Base-by-base conservation (phyloP, 2,329 filamentous ascomycete species). In the Harringtonia lauricola region DNA sequence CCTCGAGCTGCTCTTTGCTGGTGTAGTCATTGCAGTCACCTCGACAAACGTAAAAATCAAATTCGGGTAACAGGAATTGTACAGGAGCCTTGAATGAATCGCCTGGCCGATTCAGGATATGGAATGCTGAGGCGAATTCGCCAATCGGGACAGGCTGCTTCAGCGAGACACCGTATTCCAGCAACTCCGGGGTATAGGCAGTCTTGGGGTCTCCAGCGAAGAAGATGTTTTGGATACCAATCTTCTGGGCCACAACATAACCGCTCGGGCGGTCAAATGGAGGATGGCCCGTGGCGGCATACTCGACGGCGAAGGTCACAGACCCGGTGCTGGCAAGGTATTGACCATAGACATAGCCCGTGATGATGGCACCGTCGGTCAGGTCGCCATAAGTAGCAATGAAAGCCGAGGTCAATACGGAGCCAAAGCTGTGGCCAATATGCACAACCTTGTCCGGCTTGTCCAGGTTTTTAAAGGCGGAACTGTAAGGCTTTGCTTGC, bases 291-390 rank as follows among this genome's bases (percentile, higher is more conserved):
- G 39, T 41, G 21, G 39, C 39, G 21, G 39, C 39, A 21, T 41
- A 41, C 22, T 41, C 39, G 19, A 35, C 14, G 15, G 36, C 36
- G 18, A 44, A 39, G 19, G 28, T 34, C 4, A 44, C 42, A 6
- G 42, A 36, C n/a, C 37, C 39, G 14, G 39, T 34, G 39, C 39
- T 41, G 21, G 30, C 42, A 2, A 44, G 37, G 28, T 39, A 28
- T 19, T 39, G 26, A 30, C n/a, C 36, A 15, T 28, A 35, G 17
- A 62, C 49, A 43, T 58, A 65, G 8, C 61, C 64, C 2, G 64
- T 65, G 38, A 66, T 51, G 37, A 66, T 55, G 17, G 61, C 54
- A 15, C 56, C 64, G 49, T 66, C 62, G 35, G 56, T 59, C 19
- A 63, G 54, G 4, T 56, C 45, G 13, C 57, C 57, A 47, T 64